Evolutionary conservation across 306 rosid genomes (phyloP), one percentile per base, ranked within the genome.

Genomic region (Quercus cerris): DNA sequence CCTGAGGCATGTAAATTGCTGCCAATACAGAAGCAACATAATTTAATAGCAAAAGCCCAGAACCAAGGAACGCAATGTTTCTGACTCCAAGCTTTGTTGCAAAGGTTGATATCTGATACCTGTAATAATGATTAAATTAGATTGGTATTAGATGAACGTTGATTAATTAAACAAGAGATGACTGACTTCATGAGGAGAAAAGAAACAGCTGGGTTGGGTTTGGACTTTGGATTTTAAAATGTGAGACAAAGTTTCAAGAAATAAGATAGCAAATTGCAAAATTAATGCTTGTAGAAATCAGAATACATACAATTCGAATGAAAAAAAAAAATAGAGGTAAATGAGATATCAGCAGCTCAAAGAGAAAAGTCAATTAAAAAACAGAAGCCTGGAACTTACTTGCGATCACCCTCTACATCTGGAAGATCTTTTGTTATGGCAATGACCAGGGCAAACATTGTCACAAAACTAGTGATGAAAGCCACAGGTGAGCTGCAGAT

Each of bases 371-470:
- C 64, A 76, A 74, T 78, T 41, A 79, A 72, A 51, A 23, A 58
- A 75, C 61, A 69, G 70, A 3, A 28, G 66, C 30, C 9, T 38
- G 78, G 73, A 84, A 77, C 91, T 83, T 88, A 94, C 97, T 93
- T 94, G 77, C 95, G 97, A 86, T 94, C 97, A 6, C 97, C 99
- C 83, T 93, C 99, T 75, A 94, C 97, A 72, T 94, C 98, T 6
- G 98, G 94, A 88, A 94, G 97, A 90, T 94, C 98, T 87, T 94
- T 94, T 57, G 98, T 94, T 75, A 94, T 92, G 75, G 98, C 98
- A 85, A 92, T 94, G 77, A 92, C 97, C 90, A 94, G 85, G 28
- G 98, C 97, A 44, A 94, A 94, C 75, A 94, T 82, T 62, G 97
- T 92, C n/a, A 94, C 98, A 72, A 94, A 94, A 31, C 91, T 80